These are phyloP conservation scores for Arthroderma uncinatum DNA, from an alignment of 2,329 filamentous ascomycete genomes.

Conservation along the genomic window DNA sequence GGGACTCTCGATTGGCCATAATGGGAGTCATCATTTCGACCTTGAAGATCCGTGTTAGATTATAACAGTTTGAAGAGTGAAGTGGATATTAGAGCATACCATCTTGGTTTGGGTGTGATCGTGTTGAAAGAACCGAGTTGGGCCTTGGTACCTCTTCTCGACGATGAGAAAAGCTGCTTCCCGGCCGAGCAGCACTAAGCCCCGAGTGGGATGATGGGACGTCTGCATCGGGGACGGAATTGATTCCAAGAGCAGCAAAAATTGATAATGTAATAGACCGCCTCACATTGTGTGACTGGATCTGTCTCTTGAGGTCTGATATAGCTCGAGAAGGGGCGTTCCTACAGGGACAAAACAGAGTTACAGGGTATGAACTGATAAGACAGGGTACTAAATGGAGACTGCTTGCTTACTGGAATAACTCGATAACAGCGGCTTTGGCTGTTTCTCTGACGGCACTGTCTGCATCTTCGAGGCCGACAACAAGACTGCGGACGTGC, in stretches of 20 bases:
- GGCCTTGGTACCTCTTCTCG: slow-evolving; percentile 18
- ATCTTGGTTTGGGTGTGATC: slow-evolving; percentile 13
- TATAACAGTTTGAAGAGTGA: background rate
- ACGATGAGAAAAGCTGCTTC: slow-evolving; percentile 19
- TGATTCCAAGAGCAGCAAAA: slow-evolving; percentile 57
- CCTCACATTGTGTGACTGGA: slow-evolving; percentile 73
- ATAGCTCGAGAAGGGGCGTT: slow-evolving; percentile 73
- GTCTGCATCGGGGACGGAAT: slow-evolving; percentile 23
- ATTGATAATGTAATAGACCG: slow-evolving; percentile 78
- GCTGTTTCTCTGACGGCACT: slow-evolving; percentile 75
- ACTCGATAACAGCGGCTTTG: slow-evolving; percentile 70
- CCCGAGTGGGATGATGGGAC: slow-evolving; percentile 18
- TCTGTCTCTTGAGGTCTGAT: slow-evolving; percentile 74
- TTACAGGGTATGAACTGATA: background rate
- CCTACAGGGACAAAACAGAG: slow-evolving; percentile 31
- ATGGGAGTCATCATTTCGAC: slow-evolving; percentile 8
- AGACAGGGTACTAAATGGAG: background rate
- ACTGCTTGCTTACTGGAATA: slow-evolving; percentile 55
- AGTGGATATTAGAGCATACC: slow-evolving; percentile 9
- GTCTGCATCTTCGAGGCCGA: slow-evolving; percentile 81
- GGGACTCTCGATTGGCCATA: background rate
- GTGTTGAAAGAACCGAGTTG: slow-evolving; percentile 18
- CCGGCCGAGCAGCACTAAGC: slow-evolving; percentile 17
- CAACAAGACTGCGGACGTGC: slow-evolving; percentile 74
- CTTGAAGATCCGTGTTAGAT: background rate